Percentiles rank a stretch among this genome's conserved stretches.
Evolutionary conservation across 2,329 filamentous ascomycete genomes (phyloP).

Genomic region (Fusarium hostae): DNA sequence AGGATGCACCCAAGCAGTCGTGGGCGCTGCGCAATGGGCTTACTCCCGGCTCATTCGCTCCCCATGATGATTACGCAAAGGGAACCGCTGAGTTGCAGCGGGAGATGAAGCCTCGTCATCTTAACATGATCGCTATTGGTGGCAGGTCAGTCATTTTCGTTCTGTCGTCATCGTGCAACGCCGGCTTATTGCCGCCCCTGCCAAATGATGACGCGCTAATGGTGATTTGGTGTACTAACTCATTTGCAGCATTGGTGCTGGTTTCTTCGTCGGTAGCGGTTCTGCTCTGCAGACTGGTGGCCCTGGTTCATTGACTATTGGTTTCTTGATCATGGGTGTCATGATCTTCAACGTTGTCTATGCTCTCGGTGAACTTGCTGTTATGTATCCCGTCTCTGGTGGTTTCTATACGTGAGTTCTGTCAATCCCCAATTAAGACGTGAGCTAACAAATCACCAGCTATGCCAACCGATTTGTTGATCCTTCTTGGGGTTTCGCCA

Average conservation of each 20-base stretch:
- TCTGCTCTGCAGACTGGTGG: conserved; percentile 52
- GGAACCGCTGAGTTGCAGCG: conserved; percentile 41
- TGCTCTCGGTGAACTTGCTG: conserved; percentile 65
- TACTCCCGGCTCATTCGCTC: conserved; percentile 35
- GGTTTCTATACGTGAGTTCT: conserved; percentile 61
- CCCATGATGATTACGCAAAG: conserved; percentile 36
- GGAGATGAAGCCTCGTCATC: conserved; percentile 43
- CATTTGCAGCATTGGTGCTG: conserved; percentile 61
- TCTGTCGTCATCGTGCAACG: neutral
- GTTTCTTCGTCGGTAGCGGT: conserved; percentile 69
- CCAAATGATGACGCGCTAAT: neutral
- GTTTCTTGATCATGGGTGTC: conserved; percentile 66
- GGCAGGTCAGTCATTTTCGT: conserved; percentile 35
- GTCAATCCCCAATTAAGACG: fast-evolving
- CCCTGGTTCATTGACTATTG: conserved; percentile 57
- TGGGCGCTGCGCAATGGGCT: conserved; percentile 45
- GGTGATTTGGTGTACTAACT: neutral
- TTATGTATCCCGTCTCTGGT: conserved; percentile 59
- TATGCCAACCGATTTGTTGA: conserved; percentile 68
- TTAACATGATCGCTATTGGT: conserved; percentile 46
- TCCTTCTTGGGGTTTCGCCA: conserved; percentile 57
- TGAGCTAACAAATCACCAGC: conserved; percentile 18
- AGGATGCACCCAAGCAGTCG: conserved; percentile 18
- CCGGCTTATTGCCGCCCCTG: conserved; percentile 13
- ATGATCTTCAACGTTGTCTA: conserved; percentile 73